These are phyloP conservation scores for Dryas octopetala DNA, from an alignment of 306 rosid genomes.

Conservation along the genomic window DNA sequence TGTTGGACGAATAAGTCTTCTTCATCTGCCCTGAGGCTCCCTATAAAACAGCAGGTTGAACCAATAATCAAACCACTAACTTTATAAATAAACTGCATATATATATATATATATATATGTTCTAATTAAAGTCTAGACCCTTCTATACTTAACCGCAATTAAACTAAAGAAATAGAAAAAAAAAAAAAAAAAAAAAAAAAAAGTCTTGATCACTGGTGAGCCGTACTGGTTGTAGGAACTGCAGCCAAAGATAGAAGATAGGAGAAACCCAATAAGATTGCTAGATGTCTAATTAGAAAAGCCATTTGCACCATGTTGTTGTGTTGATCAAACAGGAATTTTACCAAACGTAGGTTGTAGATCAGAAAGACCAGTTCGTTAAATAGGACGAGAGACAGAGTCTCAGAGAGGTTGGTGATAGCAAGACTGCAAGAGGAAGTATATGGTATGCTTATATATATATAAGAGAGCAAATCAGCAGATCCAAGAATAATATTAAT, in stretches of 20 bases:
- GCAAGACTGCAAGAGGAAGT: too few species aligned
- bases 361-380: too few species aligned
- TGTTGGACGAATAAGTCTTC: too few species aligned
- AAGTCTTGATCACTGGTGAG: background rate
- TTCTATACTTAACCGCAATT: too few species aligned
- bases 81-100: background rate
- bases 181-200: background rate
- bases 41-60: too few species aligned
- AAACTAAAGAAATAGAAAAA: background rate
- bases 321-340: conserved; percentile 9
- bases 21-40: too few species aligned
- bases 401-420: background rate
- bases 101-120: background rate
- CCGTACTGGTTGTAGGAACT: conserved; percentile 44
- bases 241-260: conserved; percentile 29
- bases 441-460: background rate
- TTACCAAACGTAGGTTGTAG: too few species aligned
- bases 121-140: background rate
- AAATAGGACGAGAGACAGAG: too few species aligned
- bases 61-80: background rate
- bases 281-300: conserved; percentile 9
- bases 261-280: conserved; percentile 32
- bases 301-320: conserved; percentile 27
- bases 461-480: background rate
- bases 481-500: too few species aligned